Evolutionary conservation across 768 basidiomycete genomes (phyloP).

Genomic region (Tulasnella sp.): DNA sequence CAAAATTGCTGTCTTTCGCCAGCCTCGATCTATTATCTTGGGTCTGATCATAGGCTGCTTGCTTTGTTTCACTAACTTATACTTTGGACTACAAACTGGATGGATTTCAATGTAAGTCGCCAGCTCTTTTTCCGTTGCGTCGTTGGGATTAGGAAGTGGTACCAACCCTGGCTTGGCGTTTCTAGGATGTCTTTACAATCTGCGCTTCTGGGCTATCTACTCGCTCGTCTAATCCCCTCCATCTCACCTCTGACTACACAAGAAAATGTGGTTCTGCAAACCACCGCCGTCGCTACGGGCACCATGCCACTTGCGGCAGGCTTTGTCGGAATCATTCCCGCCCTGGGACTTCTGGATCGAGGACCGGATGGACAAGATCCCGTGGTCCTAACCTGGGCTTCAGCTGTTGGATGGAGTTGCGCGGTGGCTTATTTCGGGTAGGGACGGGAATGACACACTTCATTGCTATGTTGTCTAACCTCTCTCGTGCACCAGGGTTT

Average conservation of each 20-base stretch:
- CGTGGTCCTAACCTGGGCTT: conserved; percentile 71
- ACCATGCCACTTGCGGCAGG: conserved; percentile 84
- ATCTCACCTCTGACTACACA: conserved; percentile 74
- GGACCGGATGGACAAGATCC: conserved; percentile 76
- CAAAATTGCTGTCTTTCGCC: neutral
- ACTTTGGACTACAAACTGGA: conserved; percentile 84
- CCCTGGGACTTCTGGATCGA: conserved; percentile 75
- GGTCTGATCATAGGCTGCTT: conserved; percentile 85
- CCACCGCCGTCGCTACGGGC: conserved; percentile 94
- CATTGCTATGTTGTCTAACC: neutral
- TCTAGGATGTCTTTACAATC: conserved; percentile 94
- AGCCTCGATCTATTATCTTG: conserved; percentile 64
- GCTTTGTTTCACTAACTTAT: conserved; percentile 91
- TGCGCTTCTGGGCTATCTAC: conserved; percentile 85
- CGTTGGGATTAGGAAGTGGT: neutral
- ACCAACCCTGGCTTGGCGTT: conserved; percentile 22
- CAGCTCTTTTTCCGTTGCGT: conserved; percentile 30
- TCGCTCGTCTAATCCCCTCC: conserved; percentile 70
- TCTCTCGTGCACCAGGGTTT: conserved; percentile 60
- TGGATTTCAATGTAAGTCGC: conserved; percentile 80
- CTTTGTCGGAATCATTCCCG: conserved; percentile 93
- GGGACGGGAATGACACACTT: conserved; percentile 28
- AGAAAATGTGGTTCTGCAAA: conserved; percentile 93
- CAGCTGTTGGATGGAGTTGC: conserved; percentile 82
- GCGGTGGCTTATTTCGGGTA: conserved; percentile 94